Evolutionary conservation across 345 rosid species (phyloP).

Genomic region (Atalantia buxifolia): DNA sequence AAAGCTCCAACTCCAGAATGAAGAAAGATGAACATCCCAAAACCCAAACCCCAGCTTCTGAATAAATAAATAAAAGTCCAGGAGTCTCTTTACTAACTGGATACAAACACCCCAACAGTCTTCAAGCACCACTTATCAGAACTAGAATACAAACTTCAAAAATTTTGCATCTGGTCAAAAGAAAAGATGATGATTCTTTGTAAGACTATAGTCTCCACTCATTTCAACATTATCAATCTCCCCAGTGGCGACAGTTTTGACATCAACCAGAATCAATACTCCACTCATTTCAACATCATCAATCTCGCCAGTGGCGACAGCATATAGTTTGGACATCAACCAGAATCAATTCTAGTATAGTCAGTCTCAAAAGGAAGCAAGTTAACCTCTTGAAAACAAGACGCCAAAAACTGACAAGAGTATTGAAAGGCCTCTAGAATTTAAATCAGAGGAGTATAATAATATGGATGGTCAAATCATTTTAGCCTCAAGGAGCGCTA

Average conservation of each 20-base stretch:
- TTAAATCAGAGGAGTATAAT: background rate
- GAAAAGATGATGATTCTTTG: background rate
- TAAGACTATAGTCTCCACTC: background rate
- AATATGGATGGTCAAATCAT: background rate
- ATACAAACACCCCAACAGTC: no score
- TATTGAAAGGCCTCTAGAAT: background rate
- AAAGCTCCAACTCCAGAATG: background rate
- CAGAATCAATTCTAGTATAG: background rate
- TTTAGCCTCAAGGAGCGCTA: background rate
- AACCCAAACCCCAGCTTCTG: no score
- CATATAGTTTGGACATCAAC: background rate
- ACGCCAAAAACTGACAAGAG: background rate
- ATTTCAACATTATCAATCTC: background rate
- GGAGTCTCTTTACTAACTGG: no score
- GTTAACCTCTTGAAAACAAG: background rate
- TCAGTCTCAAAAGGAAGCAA: background rate
- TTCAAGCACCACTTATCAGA: background rate
- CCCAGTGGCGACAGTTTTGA: background rate
- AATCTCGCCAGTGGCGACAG: background rate
- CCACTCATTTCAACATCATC: background rate
- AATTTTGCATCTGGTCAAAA: background rate
- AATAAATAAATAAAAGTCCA: no score
- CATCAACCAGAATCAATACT: background rate
- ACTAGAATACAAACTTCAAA: background rate
- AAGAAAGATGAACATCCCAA: background rate